These are phyloP conservation scores for Epichloe sp. DNA, from an alignment of 2,329 filamentous ascomycete species.

Conservation along the genomic window DNA sequence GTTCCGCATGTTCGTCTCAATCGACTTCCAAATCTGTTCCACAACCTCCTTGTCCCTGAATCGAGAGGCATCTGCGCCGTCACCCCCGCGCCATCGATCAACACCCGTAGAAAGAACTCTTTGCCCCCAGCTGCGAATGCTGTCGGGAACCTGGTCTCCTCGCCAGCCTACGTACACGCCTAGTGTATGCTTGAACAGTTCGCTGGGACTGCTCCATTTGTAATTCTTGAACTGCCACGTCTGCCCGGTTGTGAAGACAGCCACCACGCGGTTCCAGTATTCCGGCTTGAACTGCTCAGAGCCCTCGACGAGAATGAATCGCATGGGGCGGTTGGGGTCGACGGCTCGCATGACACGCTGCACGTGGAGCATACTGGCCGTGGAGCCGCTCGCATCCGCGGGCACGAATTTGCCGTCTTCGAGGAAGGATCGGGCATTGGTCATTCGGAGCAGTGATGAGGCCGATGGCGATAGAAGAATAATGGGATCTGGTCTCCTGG, in stretches of 20 bases:
- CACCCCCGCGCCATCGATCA: slow-evolving; percentile 62
- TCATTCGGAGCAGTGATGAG: slow-evolving; percentile 85
- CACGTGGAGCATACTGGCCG: slow-evolving; percentile 74
- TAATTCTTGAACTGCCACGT: slow-evolving; percentile 98
- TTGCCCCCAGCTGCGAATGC: slow-evolving; percentile 73
- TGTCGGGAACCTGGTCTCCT: slow-evolving; percentile 65
- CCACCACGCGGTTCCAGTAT: slow-evolving; percentile 91
- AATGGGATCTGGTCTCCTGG: slow-evolving; percentile 61
- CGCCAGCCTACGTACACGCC: slow-evolving; percentile 89
- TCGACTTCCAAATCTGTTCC: slow-evolving; percentile 79
- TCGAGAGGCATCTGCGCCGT: slow-evolving; percentile 39
- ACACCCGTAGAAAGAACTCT: slow-evolving; percentile 66
- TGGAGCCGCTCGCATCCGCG: slow-evolving; percentile 53
- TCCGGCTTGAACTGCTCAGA: slow-evolving; percentile 94
- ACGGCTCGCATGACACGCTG: slow-evolving; percentile 62
- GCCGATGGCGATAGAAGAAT: slow-evolving; percentile 94
- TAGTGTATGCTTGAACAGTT: slow-evolving; percentile 78
- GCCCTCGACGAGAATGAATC: slow-evolving; percentile 91
- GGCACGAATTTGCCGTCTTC: slow-evolving; percentile 71
- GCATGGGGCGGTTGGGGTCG: slow-evolving; percentile 58
- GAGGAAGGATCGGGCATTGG: slow-evolving; percentile 91
- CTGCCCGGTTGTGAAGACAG: slow-evolving; percentile 94
- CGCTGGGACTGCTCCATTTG: slow-evolving; percentile 81
- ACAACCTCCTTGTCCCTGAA: slow-evolving; percentile 91
- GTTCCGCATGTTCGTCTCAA: slow-evolving; percentile 76